These are phyloP conservation scores for Candida corydali DNA, from an alignment of 805 yeast genomes.

Conservation along the genomic window DNA sequence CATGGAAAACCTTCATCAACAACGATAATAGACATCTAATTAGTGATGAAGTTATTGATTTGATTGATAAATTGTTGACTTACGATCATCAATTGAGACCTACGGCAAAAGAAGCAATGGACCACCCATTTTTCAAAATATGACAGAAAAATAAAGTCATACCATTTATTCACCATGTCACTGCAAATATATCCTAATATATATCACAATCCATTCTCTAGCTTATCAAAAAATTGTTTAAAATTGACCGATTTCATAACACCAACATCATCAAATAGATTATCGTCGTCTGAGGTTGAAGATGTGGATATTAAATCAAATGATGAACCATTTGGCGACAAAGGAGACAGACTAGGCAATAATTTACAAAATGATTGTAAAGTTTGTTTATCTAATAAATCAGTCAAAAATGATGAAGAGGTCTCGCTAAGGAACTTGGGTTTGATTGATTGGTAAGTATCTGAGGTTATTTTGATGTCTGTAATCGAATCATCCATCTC, in stretches of 20 bases:
- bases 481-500: background rate
- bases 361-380: slow-evolving; percentile 11
- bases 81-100: slow-evolving; percentile 87
- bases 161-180: background rate
- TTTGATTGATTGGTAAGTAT: background rate
- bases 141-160: background rate
- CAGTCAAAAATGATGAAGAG: slow-evolving; percentile 6
- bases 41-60: slow-evolving; percentile 66
- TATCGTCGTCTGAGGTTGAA: slow-evolving; percentile 12
- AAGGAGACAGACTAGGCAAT: slow-evolving; percentile 12
- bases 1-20: slow-evolving; percentile 81
- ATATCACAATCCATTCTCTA: slow-evolving; percentile 19
- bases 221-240: slow-evolving; percentile 18
- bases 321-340: slow-evolving; percentile 14
- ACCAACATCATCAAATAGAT: slow-evolving; percentile 17
- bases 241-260: slow-evolving; percentile 22
- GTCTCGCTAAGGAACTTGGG: background rate
- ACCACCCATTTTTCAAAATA: slow-evolving; percentile 45
- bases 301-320: slow-evolving; percentile 7
- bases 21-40: slow-evolving; percentile 65
- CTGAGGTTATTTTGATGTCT: background rate
- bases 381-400: slow-evolving; percentile 4
- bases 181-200: background rate
- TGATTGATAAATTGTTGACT: slow-evolving; percentile 72
- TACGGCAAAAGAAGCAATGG: slow-evolving; percentile 87